Conservation (phyloP, 768 basidiomycete species). For the Baorangia bicolor region DNA sequence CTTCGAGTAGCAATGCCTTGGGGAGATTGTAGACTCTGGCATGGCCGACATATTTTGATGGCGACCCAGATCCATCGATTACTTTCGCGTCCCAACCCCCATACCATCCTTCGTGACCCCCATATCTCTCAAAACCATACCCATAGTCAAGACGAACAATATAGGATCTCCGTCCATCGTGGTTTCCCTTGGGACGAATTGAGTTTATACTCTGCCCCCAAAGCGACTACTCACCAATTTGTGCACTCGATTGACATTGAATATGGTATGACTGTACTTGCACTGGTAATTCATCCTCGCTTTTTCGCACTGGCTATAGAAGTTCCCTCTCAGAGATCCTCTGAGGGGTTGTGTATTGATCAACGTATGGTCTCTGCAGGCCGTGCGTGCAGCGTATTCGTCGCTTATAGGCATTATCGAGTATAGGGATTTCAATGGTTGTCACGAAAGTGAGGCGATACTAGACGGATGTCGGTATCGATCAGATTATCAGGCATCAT, state of each 20-base stretch:
- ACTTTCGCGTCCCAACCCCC: constrained; percentile 8
- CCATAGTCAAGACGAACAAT: constrained; percentile 13
- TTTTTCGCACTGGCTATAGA: constrained; percentile 11
- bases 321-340: background rate
- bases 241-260: constrained; percentile 16
- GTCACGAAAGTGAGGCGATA: background rate
- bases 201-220: background rate
- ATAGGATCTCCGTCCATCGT: constrained; percentile 1
- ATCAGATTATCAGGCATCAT: background rate
- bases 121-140: constrained; percentile 16
- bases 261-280: constrained; percentile 22
- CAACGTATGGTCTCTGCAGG: constrained; percentile 13
- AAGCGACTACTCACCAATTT: constrained; percentile 4
- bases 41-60: background rate
- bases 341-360: constrained; percentile 10
- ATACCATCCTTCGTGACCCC: constrained; percentile 5
- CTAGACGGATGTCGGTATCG: background rate
- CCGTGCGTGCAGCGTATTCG: constrained; percentile 20
- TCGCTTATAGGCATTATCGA: constrained; percentile 15
- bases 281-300: background rate
- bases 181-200: background rate
- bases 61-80: background rate
- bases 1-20: constrained; percentile 6
- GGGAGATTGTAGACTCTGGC: constrained; percentile 6
- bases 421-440: background rate